Evolutionary conservation across 129 eudicot genomes (phyloP), one percentile per base, ranked within the genome.

Genomic region (Ambrosia trifida): DNA sequence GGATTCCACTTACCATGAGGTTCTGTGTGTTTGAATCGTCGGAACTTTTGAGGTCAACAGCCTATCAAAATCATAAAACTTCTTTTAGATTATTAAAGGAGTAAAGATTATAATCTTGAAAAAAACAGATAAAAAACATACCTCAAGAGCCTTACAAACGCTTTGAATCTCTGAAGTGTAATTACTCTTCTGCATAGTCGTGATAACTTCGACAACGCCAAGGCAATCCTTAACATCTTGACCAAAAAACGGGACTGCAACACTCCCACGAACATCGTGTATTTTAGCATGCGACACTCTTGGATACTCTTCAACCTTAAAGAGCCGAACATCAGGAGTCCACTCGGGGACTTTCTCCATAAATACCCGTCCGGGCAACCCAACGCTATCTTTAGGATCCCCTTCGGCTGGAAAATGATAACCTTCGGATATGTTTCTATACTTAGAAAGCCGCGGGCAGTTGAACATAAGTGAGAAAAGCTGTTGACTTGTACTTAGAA

Each of bases 111-210:
- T 50, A 73, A 75, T 3, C 35, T 12, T 24, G 47, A 81, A 44
- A 61, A 64, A 57, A 11, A 46, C 47, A 19, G 60, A 63, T 40
- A 64, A 53, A 45, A 67, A 47, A 33, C 83, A 76, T 62, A 92
- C 98, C 98, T 87, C 85, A 51, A 93, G 98, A 76, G 98, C 96
- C 81, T 83, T 76, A 76, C 96, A 87, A 66, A 93, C 90, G 44
- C 87, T 89, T 78, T 93, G 95, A 71, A 93, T 85, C 78, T 93
- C 98, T 3, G 82, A 74, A 44, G 78, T 49, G 28, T 87, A 93
- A 16, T 83, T 87, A 77, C 76, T 82, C 86, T 85, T 93, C 76
- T 67, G 91, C 30, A 83, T 83, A 52, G 95, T 89, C 86, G 78
- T 80, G 31, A 94, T 78, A 51, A 94, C 89, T 72, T 94, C 99